Evolutionary conservation across 2,329 filamentous ascomycete genomes (phyloP), one percentile per base, ranked within the genome.

Genomic region (Stagonosporopsis cucurbitacearum): DNA sequence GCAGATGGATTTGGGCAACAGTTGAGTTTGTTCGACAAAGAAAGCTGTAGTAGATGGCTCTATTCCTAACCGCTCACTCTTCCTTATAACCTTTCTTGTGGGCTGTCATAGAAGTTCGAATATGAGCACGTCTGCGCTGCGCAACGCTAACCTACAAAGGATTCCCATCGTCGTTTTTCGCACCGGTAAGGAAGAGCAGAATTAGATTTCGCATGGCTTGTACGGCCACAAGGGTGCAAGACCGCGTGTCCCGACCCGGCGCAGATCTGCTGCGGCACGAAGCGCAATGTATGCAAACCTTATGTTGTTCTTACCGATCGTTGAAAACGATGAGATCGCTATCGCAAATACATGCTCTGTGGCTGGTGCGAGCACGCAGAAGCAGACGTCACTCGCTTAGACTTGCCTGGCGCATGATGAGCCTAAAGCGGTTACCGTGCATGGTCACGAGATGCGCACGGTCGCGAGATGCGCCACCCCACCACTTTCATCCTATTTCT

Each of bases 161-260:
- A 30, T 36, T 28, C n/a, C 39, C 48, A 51, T 51, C 40, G 45
- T 51, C 40, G 48, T 51, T 42, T 43, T 43, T 39, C 32, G 30
- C 40, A 44, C 23, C 32, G 11, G 22, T 20, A 9, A 33, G 15
- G 23, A 17, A 28, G 28, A 25, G 22, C 22, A 17, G 41, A 6
- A 11, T 15, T 32, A 23, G 25, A 40, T 7, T 23, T 15, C 25
- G 45, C 25, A 11, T n/a, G 5, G 13, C 20, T n/a, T 47, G 9
- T 39, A 39, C 20, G 15, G 20, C 25, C 25, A 9, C 25, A 26
- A n/a, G n/a, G n/a, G n/a, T 26, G 28, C 28, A 28, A n/a, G 19
- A 26, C 12, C 22, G 37, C 39, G n/a, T 35, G 37, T 25, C 28
- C 4, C 9, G 23, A 5, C 37, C 25, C 7, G 2, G 32, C n/a